Evolutionary conservation across 192 early-diverging fungal genomes (phyloP), one percentile per base, ranked within the genome.

Genomic region (Coemansia sp.): DNA sequence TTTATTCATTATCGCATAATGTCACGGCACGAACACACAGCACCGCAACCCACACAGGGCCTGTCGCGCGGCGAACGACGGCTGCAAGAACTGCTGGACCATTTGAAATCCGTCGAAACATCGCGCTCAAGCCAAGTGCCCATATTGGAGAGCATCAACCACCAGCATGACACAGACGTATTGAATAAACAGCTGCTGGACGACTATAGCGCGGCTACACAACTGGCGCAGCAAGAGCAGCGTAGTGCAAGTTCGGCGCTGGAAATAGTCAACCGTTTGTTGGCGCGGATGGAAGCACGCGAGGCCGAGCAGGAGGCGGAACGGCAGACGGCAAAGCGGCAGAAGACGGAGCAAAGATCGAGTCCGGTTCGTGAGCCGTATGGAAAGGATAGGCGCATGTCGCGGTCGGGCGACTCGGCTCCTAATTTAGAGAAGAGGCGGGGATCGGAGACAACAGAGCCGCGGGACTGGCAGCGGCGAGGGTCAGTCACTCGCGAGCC

Each of bases 171-270:
- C 48, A 54, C 57, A 54, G 49, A 39, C 22, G 29, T 22, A 41
- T 1, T 19, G 54, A 27, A 41, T 0, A 47, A 41, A 26, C 22
- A 23, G 39, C 1, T 59, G 57, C 13, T n/a, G 41, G 37, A 41
- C 14, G n/a, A 59, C 23, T 49, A 19, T 8, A 39, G n/a, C 19
- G 59, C 23, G 38, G 48, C 48, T n/a, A n/a, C 16, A 50, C 27
- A 11, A 41, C 56, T 41, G 61, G 75, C 62, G 1, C 65, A 43
- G 22, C 69, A 68, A 35, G 75, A 78, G 59, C 64, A 68, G 51
- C 43, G 53, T 27, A 62, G 65, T 1, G 69, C 75, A 3, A 62
- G 61, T 7, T 54, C 57, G 2, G 75, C 69, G 37, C 49, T 71
- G 18, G 69, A 67, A 19, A 37, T 56, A 3, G 69, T 78, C 22